Evolutionary conservation across 2,329 filamentous ascomycete species (phyloP).

Genomic region (Paraphoma chrysanthemicola): DNA sequence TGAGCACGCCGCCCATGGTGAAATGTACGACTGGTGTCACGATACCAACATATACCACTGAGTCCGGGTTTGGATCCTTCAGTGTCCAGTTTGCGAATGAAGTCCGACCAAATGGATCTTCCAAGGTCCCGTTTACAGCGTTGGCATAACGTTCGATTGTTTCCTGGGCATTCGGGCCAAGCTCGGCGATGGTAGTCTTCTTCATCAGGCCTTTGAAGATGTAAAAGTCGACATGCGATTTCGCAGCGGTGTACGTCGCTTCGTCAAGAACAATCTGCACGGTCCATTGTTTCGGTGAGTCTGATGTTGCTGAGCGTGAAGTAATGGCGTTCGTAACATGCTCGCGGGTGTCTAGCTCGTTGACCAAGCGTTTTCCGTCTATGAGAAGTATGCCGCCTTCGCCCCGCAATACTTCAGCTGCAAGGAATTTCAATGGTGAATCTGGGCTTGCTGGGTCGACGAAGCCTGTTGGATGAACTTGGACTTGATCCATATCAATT

Average conservation of each 20-base stretch:
- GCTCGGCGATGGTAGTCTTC: conserved; percentile 62
- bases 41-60: conserved; percentile 63
- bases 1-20: conserved; percentile 70
- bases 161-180: conserved; percentile 47
- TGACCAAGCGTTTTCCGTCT: conserved; percentile 64
- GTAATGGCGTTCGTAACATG: conserved; percentile 63
- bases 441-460: conserved; percentile 59
- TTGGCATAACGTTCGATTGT: conserved; percentile 60
- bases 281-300: conserved; percentile 62
- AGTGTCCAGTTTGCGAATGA: conserved; percentile 65
- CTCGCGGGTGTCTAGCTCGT: conserved; percentile 68
- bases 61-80: conserved; percentile 55
- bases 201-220: conserved; percentile 66
- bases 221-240: conserved; percentile 68
- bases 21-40: conserved; percentile 72
- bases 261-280: conserved; percentile 67
- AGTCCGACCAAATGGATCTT: conserved; percentile 57
- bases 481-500: conserved; percentile 60
- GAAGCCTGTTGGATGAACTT: conserved; percentile 71
- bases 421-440: conserved; percentile 65
- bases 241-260: conserved; percentile 60
- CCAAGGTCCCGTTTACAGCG: conserved; percentile 48
- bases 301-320: conserved; percentile 28
- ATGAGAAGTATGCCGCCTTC: conserved; percentile 66
- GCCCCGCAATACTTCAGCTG: conserved; percentile 68